These are phyloP conservation scores for Amphibolis antarctica DNA, from an alignment of 106 monocot genomes.

Conservation along the genomic window DNA sequence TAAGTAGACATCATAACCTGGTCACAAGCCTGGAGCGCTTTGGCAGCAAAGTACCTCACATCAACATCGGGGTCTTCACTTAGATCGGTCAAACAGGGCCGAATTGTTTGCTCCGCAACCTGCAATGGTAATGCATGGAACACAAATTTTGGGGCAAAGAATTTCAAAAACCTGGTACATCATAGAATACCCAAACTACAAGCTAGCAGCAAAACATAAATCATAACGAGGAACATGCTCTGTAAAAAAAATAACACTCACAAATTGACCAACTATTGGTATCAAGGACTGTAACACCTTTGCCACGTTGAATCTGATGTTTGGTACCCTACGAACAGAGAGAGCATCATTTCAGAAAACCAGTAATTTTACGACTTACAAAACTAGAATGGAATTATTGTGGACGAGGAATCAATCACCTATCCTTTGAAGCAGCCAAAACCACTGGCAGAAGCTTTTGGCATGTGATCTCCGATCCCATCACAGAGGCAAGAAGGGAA, in stretches of 20 bases:
- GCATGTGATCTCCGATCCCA: constrained; percentile 76
- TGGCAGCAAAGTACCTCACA: constrained; percentile 65
- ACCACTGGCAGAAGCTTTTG: constrained; percentile 67
- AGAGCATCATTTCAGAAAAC: neutral
- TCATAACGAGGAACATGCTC: neutral
- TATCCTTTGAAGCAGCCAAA: constrained; percentile 62
- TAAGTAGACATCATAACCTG: constrained; percentile 55
- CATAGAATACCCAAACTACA: too few relatives aligned
- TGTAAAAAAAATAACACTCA: constrained; percentile 28
- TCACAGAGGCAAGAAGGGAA: constrained; percentile 71
- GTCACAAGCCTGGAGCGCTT: constrained; percentile 67
- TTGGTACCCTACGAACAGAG: constrained; percentile 53
- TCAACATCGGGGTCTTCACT: constrained; percentile 88
- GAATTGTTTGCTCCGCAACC: constrained; percentile 67
- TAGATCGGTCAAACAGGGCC: constrained; percentile 68
- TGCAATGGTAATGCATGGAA: constrained; percentile 11
- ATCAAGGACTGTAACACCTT: constrained; percentile 75
- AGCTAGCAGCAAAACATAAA: neutral
- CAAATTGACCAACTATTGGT: constrained; percentile 55
- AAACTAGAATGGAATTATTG: neutral
- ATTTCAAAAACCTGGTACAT: too few relatives aligned
- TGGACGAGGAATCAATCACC: constrained; percentile 16
- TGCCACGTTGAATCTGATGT: constrained; percentile 92
- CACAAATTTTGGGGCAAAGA: too few relatives aligned
- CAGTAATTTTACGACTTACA: neutral